Percentiles rank a stretch among this genome's conserved stretches.
Evolutionary conservation across 257 asterid genomes (phyloP).

Genomic region (Capsicum rhomboideum): DNA sequence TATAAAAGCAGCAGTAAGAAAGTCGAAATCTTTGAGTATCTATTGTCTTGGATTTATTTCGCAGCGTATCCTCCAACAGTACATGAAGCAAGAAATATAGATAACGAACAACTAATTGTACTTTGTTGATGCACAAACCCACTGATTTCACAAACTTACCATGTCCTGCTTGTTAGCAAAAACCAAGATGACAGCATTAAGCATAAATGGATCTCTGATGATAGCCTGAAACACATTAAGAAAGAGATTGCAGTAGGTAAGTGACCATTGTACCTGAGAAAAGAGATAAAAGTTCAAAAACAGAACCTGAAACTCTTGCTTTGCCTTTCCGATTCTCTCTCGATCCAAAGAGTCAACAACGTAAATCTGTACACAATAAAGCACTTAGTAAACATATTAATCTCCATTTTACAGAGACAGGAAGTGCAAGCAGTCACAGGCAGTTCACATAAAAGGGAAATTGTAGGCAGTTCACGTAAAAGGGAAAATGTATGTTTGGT

Average conservation of each 20-base stretch:
- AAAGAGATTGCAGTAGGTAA: conserved; percentile 4
- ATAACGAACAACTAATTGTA: background rate
- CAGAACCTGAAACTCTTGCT: conserved; percentile 11
- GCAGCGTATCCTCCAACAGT: background rate
- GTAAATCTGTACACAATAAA: background rate
- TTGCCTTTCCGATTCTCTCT: conserved; percentile 11
- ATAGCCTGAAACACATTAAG: conserved; percentile 12
- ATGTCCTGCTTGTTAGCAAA: conserved; percentile 92
- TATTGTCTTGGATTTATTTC: background rate
- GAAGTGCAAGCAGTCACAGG: background rate
- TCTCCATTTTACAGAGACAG: background rate
- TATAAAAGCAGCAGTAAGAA: background rate
- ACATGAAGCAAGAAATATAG: background rate
- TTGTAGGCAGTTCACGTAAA: background rate
- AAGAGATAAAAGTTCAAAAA: background rate
- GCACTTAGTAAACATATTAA: background rate
- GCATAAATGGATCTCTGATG: conserved; percentile 13
- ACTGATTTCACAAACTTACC: conserved; percentile 35
- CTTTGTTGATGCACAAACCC: background rate
- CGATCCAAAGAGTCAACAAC: conserved; percentile 11
- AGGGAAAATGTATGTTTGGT: background rate
- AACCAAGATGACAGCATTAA: conserved; percentile 12
- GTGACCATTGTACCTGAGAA: conserved; percentile 2
- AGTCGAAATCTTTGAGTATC: background rate
- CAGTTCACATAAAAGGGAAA: background rate